Conservation (phyloP, 2,329 filamentous ascomycete species). For the Teratosphaeria epicoccoides region DNA sequence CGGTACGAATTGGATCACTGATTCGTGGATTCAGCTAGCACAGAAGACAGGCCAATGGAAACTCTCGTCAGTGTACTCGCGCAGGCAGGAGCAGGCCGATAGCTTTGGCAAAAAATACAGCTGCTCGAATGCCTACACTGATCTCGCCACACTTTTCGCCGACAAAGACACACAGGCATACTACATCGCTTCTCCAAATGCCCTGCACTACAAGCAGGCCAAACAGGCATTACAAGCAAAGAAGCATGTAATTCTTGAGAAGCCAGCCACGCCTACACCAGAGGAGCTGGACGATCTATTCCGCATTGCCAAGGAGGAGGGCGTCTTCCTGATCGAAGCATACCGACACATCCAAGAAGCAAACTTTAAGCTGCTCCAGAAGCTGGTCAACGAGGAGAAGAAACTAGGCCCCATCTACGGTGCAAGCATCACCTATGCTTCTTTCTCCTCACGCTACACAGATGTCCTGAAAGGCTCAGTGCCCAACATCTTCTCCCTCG, state of each 20-base stretch:
- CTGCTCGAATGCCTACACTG: slow-evolving; percentile 29
- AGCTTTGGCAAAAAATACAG: slow-evolving; percentile 34
- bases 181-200: slow-evolving; percentile 42
- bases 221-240: slow-evolving; percentile 32
- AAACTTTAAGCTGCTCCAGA: slow-evolving; percentile 37
- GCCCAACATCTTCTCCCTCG: slow-evolving; percentile 40
- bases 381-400: slow-evolving; percentile 24
- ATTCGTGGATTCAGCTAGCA: slow-evolving; percentile 36
- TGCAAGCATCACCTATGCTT: slow-evolving; percentile 35
- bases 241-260: slow-evolving; percentile 43
- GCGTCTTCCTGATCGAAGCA: slow-evolving; percentile 38
- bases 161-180: slow-evolving; percentile 32
- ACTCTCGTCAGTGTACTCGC: slow-evolving; percentile 38
- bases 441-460: slow-evolving; percentile 37
- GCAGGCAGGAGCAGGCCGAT: slow-evolving; percentile 32
- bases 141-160: slow-evolving; percentile 29
- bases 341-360: slow-evolving; percentile 41
- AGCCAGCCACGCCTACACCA: slow-evolving; percentile 36
- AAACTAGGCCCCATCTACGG: slow-evolving; percentile 35
- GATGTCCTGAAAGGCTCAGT: slow-evolving; percentile 36
- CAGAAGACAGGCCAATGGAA: slow-evolving; percentile 35
- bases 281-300: slow-evolving; percentile 35
- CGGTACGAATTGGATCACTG: slow-evolving; percentile 41
- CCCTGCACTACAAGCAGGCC: slow-evolving; percentile 37
- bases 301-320: slow-evolving; percentile 29